Percentiles rank a stretch among this genome's conserved stretches.
Conservation (phyloP, 192 early-diverging fungal genomes). For the Gonapodya sp. region DNA sequence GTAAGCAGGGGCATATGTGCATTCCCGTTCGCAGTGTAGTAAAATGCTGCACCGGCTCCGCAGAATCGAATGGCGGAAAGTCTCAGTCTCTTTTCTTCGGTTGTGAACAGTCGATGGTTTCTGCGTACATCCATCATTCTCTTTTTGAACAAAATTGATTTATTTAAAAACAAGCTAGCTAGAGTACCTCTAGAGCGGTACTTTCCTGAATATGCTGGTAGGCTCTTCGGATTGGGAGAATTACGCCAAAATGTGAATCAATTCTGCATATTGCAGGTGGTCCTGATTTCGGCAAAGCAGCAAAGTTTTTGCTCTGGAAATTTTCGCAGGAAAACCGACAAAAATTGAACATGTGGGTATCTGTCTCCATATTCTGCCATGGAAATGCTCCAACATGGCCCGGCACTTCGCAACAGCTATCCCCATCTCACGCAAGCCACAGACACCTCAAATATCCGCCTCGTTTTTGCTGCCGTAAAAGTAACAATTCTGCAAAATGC, state of each 20-base stretch:
- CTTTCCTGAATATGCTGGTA: slow-evolving; percentile 71
- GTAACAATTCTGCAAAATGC: slow-evolving; percentile 86
- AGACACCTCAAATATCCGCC: slow-evolving; percentile 77
- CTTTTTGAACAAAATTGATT: slow-evolving; percentile 89
- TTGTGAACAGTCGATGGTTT: slow-evolving; percentile 91
- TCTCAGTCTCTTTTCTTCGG: slow-evolving; percentile 78
- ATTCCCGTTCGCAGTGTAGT: neutral
- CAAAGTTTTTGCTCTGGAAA: slow-evolving; percentile 79
- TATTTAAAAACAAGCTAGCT: slow-evolving; percentile 72
- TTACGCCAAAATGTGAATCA: neutral
- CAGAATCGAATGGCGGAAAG: slow-evolving; percentile 91
- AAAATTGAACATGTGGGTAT: slow-evolving; percentile 68
- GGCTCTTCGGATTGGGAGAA: neutral
- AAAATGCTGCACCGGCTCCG: slow-evolving; percentile 3
- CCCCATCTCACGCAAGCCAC: slow-evolving; percentile 71
- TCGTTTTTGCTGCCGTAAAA: slow-evolving; percentile 88
- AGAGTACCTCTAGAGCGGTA: slow-evolving; percentile 66
- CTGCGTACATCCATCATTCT: slow-evolving; percentile 82
- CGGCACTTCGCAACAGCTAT: neutral
- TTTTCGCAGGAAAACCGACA: slow-evolving; percentile 80
- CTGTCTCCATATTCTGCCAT: neutral
- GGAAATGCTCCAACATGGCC: neutral
- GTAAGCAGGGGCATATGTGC: slow-evolving; percentile 5
- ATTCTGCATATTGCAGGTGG: slow-evolving; percentile 32
- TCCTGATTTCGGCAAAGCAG: slow-evolving; percentile 67